Base-by-base conservation (phyloP, 768 basidiomycete genomes). In the Boletus rex-veris region DNA sequence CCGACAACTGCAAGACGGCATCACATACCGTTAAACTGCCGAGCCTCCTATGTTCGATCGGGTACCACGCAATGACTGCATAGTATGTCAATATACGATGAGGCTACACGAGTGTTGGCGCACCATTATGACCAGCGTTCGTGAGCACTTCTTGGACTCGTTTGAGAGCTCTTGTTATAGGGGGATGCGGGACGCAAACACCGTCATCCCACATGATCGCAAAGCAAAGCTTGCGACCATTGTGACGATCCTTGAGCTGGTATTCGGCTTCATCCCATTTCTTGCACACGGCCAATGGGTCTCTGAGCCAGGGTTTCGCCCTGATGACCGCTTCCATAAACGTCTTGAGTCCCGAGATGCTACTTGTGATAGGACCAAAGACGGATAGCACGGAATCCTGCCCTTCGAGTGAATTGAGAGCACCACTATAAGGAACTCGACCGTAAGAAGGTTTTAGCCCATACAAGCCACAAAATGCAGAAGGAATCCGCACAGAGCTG, bases 401-500 rank as follows among this genome's bases (percentile, higher is more conserved):
- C 18, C 91, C 91, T 65, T 85, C 79, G 21, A 83, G 62, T 2
- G 83, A 79, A 66, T 86, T 90, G 4, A 77, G 72, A 6, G 81
- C 80, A 18, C 84, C 83, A n/a, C 74, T 70, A 64, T 86, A 91
- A 0, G 91, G 91, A 3, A 91, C 68, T 21, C 90, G 81, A 37
- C 80, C 74, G 60, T 77, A 87, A 15, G 85, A 86, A 0, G 87
- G 87, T 5, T 84, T 79, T 24, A 93, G 72, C 9, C 82, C 84
- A 66, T 90, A 94, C 9, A 86, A 57, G 2, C 86, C 87, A 61
- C 81, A 81, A 58, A 88, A 83, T 0, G 77, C 78, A 9, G 83
- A 67, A 7, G 90, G 90, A 52, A 88, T 83, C 16, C 90, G 83
- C 26, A 90, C 64, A 4, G 89, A 90, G 5, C 87, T 88, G 56